Evolutionary conservation across 1,139 yeast genomes (phyloP), one percentile per base, ranked within the genome.

Genomic region (Yamadazyma trypodendri): DNA sequence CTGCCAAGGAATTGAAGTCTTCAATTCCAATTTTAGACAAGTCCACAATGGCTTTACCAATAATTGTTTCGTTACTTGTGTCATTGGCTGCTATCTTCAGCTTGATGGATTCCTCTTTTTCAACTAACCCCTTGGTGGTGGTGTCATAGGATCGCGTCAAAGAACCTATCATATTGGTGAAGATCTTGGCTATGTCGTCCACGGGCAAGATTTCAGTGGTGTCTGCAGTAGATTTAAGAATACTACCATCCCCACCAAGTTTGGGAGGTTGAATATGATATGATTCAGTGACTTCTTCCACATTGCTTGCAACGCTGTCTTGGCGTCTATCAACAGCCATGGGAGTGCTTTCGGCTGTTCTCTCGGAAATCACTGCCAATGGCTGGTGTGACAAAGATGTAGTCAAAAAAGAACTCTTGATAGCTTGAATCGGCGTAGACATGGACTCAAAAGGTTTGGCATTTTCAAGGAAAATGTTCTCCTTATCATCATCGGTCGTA

Each of bases 91-190:
- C 28, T 11, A 46, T 32, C 14, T 38, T 33, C 11, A 20, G 30
- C 28, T 44, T 36, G 49, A 58, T 27, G 45, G 53, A 18, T 3
- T 28, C 20, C 12, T 35, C 39, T 24, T 51, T 60, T 9, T 40
- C 42, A 13, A 49, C 55, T 20, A 68, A 46, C 14, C 44, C 45
- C 9, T 46, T 39, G 28, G 61, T 45, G 32, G 65, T 60, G 11
- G 47, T 47, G 7, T 52, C 44, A 48, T 73, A 74, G 1, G 74
- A 62, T 32, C 62, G 67, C 8, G 75, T 61, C 31, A 77, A 63
- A 0, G 78, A 67, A 35, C 64, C 61, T 25, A 77, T 56, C 73
- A 73, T 63, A 10, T 23, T 36, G 1, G 22, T 31, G 8, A 43
- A 28, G 28, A 43, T 38, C 8, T 23, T 9, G 1, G 39, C 16